phyloP scores from a whole-genome alignment of 345 rosid species.

The Populus euphratica region DNA sequence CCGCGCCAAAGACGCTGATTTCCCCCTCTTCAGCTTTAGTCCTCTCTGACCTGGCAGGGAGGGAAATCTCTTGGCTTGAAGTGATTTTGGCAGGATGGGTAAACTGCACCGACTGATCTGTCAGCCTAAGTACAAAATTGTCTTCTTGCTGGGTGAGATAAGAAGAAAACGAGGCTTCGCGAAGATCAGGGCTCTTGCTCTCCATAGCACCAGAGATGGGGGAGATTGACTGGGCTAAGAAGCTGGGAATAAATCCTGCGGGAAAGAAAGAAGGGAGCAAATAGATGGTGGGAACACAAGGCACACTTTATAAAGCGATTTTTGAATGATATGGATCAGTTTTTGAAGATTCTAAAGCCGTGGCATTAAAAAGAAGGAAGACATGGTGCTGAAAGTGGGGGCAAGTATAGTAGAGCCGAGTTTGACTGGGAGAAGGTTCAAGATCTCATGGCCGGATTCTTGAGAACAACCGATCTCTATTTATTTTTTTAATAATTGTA shows the following conservation, averaged over 20 bases:
- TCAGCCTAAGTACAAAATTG: constrained; percentile 31
- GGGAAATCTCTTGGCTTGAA: constrained; percentile 22
- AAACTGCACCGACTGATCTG: constrained; percentile 18
- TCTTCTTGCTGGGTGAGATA: constrained; percentile 34
- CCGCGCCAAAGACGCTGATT: constrained; percentile 50
- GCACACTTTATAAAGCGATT: neutral
- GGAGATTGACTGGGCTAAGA: neutral
- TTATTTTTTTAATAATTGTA: too few species aligned
- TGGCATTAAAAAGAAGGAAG: constrained; percentile 8
- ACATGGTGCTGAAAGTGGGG: neutral
- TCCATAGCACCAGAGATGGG: constrained; percentile 24
- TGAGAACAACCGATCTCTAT: too few species aligned
- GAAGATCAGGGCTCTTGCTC: constrained; percentile 21
- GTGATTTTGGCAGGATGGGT: constrained; percentile 19
- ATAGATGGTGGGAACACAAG: neutral
- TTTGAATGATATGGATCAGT: constrained; percentile 2
- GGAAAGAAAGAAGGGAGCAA: too few species aligned
- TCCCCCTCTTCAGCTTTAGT: constrained; percentile 33
- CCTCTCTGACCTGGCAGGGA: constrained; percentile 22
- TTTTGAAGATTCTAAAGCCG: neutral
- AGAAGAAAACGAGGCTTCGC: constrained; percentile 40
- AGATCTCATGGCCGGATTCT: too few species aligned
- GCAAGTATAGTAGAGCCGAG: constrained; percentile 5
- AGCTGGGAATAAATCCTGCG: neutral
- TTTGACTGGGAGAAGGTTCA: neutral